phyloP scores from a whole-genome alignment of 2,329 filamentous ascomycete species.

The Fusarium nurragi region DNA sequence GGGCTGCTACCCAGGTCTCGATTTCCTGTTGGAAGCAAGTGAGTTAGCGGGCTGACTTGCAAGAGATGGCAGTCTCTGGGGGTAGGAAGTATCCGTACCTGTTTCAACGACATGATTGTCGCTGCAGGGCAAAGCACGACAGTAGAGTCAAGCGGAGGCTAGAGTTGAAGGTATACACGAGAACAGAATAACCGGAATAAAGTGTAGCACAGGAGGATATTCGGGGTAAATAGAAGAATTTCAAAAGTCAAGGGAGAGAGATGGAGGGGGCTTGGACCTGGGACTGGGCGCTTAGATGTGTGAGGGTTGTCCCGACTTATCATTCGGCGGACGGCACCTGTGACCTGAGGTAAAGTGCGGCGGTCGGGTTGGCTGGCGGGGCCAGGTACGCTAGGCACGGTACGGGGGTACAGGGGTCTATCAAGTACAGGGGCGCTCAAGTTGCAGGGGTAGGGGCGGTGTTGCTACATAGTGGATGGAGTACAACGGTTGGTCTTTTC shows the following conservation, averaged over 20 bases:
- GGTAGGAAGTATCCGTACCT: slow-evolving; percentile 54
- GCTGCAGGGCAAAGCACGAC: slow-evolving; percentile 39
- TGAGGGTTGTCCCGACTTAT: slow-evolving; percentile 43
- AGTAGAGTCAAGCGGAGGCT: slow-evolving; percentile 12
- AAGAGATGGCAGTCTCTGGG: slow-evolving; percentile 3
- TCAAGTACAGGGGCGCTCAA: slow-evolving; percentile 15
- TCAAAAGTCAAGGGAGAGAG: slow-evolving; percentile 34
- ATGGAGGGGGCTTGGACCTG: slow-evolving; percentile 21
- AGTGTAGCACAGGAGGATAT: slow-evolving; percentile 16
- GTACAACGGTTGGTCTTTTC: slow-evolving; percentile 28
- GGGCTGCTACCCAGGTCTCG: slow-evolving; percentile 95
- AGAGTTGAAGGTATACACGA: slow-evolving; percentile 6
- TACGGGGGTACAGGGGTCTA: slow-evolving; percentile 33
- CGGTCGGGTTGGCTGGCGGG: slow-evolving; percentile 27
- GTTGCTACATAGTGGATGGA: slow-evolving; percentile 31
- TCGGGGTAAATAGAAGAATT: slow-evolving; percentile 33
- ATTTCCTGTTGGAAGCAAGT: slow-evolving; percentile 77
- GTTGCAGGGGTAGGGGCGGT: slow-evolving; percentile 23
- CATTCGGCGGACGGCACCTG: slow-evolving; percentile 39
- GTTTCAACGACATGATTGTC: slow-evolving; percentile 67
- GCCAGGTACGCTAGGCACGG: slow-evolving; percentile 39
- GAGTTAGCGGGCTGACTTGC: slow-evolving; percentile 28
- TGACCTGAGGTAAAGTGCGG: slow-evolving; percentile 32
- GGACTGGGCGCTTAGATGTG: slow-evolving; percentile 42
- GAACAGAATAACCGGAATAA: slow-evolving; percentile 1